Percentiles rank a stretch among this genome's conserved stretches.
Evolutionary conservation across 2,329 filamentous ascomycete species (phyloP).

Genomic region (Hymenoscyphus albidus): DNA sequence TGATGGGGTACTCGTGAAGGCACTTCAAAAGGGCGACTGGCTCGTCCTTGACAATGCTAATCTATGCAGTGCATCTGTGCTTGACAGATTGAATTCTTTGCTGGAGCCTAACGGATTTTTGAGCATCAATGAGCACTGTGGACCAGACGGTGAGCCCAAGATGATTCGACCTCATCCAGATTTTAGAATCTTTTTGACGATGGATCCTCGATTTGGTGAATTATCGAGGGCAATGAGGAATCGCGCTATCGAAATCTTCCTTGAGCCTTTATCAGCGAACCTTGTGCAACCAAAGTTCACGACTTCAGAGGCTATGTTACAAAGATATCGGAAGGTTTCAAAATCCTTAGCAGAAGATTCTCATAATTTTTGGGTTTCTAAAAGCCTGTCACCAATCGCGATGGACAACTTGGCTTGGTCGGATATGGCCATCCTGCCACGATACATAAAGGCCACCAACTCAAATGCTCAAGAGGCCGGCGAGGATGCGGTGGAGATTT

Average conservation of each 20-base stretch:
- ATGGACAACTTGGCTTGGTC: constrained; percentile 34
- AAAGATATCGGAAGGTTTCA: constrained; percentile 29
- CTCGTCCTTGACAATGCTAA: constrained; percentile 96
- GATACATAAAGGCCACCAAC: constrained; percentile 22
- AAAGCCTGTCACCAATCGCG: constrained; percentile 18
- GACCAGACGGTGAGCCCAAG: constrained; percentile 73
- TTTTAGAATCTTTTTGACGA: constrained; percentile 90
- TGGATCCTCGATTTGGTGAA: constrained; percentile 89
- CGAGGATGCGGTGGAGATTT: not conserved
- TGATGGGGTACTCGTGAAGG: constrained; percentile 86
- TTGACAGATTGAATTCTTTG: constrained; percentile 90
- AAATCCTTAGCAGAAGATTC: constrained; percentile 15
- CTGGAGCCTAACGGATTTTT: constrained; percentile 86
- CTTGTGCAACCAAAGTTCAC: not conserved
- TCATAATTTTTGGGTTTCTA: constrained; percentile 3
- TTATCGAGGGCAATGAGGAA: constrained; percentile 96
- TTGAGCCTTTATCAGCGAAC: constrained; percentile 44
- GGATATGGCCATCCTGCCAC: constrained; percentile 30
- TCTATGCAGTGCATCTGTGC: constrained; percentile 88
- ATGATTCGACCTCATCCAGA: constrained; percentile 77
- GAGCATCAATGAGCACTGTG: constrained; percentile 90
- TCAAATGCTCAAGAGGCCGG: not conserved
- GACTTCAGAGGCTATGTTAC: constrained; percentile 28
- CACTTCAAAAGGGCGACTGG: constrained; percentile 83
- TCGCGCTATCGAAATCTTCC: constrained; percentile 82